A percentile compares a stretch with the other conserved stretches of the same genome.
Conservation (phyloP, 2,329 filamentous ascomycete species). For the Colletotrichum graminicola region DNA sequence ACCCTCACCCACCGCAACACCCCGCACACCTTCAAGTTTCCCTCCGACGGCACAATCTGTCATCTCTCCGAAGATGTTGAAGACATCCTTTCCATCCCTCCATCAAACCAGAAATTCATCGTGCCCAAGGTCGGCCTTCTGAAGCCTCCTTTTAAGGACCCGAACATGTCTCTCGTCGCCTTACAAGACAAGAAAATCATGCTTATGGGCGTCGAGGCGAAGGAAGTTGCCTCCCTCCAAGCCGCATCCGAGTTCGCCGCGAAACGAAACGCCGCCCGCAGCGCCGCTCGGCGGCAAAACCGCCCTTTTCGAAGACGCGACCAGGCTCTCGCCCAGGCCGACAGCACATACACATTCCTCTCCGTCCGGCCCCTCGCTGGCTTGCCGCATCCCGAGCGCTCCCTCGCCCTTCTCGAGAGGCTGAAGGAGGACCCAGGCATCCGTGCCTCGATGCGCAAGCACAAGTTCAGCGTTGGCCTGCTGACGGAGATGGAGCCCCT, state of each 20-base stretch:
- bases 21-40: constrained; percentile 59
- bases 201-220: constrained; percentile 72
- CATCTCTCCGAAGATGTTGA: constrained; percentile 73
- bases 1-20: constrained; percentile 61
- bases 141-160: constrained; percentile 73
- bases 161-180: constrained; percentile 60
- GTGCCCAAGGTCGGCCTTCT: constrained; percentile 74
- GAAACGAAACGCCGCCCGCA: constrained; percentile 58
- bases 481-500: constrained; percentile 97
- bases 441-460: constrained; percentile 82
- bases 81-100: constrained; percentile 68
- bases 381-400: constrained; percentile 81
- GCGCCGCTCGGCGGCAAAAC: constrained; percentile 49
- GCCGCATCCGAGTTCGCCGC: constrained; percentile 62
- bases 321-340: constrained; percentile 60
- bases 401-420: constrained; percentile 77
- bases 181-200: constrained; percentile 71
- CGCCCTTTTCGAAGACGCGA: constrained; percentile 54
- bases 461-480: constrained; percentile 85
- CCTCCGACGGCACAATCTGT: constrained; percentile 60
- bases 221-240: constrained; percentile 69
- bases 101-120: constrained; percentile 76
- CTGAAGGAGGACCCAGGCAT: constrained; percentile 89
- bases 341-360: constrained; percentile 83
- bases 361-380: constrained; percentile 80